phyloP scores from a whole-genome alignment of 2,329 filamentous ascomycete species.

The Scedosporium apiospermum region DNA sequence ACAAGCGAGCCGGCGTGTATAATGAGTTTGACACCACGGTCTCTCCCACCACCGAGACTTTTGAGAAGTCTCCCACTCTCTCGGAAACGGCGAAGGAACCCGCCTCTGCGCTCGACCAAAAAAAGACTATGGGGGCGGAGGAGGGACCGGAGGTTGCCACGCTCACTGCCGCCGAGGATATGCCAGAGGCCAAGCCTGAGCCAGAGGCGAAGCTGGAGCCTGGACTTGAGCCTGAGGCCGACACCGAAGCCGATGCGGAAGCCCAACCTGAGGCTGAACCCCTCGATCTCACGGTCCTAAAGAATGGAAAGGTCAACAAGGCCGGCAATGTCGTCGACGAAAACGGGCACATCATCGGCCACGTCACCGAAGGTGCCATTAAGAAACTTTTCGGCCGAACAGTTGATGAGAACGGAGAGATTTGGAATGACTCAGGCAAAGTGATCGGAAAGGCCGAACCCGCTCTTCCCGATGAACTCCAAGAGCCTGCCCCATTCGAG shows the following conservation, averaged over 20 bases:
- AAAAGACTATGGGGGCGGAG: no score
- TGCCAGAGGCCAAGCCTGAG: no score
- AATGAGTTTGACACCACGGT: no score
- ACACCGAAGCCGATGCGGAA: background rate
- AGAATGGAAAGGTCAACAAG: slow-evolving; percentile 49
- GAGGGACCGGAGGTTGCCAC: no score
- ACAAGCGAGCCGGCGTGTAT: no score
- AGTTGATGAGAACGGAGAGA: slow-evolving; percentile 56
- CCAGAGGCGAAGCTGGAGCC: background rate
- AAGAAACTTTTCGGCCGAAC: slow-evolving; percentile 55
- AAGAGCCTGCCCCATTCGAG: slow-evolving; percentile 44
- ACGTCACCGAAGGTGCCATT: slow-evolving; percentile 52
- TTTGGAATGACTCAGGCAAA: slow-evolving; percentile 63
- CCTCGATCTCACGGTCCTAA: slow-evolving; percentile 39
- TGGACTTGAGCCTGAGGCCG: slow-evolving; percentile 12
- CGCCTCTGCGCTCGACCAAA: no score
- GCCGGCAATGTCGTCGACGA: slow-evolving; percentile 46
- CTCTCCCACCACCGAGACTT: no score
- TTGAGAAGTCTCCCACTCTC: no score
- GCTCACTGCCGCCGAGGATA: no score
- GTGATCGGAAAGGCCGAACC: slow-evolving; percentile 59
- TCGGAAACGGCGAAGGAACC: no score
- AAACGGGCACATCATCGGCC: slow-evolving; percentile 46
- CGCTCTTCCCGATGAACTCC: slow-evolving; percentile 35
- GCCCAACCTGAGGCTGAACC: slow-evolving; percentile 14